Percentiles rank a stretch among this genome's conserved stretches.
These are phyloP conservation scores for Marasmius tenuissimus DNA, from an alignment of 1,284 basidiomycete genomes.

Conservation along the genomic window DNA sequence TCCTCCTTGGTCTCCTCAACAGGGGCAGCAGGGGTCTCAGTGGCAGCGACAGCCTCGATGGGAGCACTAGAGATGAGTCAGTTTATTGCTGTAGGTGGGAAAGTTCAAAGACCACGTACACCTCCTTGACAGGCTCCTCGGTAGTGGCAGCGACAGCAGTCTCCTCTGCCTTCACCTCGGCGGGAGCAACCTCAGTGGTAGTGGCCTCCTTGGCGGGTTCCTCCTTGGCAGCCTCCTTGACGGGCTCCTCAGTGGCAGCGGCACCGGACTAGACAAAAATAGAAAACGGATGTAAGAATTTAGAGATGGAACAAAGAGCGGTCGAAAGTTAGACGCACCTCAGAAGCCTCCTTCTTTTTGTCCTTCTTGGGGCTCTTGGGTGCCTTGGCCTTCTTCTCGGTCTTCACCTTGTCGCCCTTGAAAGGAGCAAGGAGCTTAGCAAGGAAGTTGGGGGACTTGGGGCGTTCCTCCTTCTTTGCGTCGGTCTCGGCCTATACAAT, in stretches of 20 bases:
- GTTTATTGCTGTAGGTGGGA: background rate
- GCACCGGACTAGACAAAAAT: conserved; percentile 29
- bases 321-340: conserved; percentile 19
- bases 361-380: conserved; percentile 70
- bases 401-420: conserved; percentile 65
- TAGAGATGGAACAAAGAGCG: conserved; percentile 2
- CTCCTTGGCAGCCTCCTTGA: conserved; percentile 13
- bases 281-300: conserved; percentile 6
- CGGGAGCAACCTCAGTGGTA: conserved; percentile 33
- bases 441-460: conserved; percentile 75
- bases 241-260: conserved; percentile 25
- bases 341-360: conserved; percentile 61
- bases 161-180: conserved; percentile 32
- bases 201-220: conserved; percentile 26
- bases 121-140: conserved; percentile 57
- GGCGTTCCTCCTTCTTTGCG: conserved; percentile 68
- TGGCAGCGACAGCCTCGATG: conserved; percentile 24
- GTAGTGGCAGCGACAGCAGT: conserved; percentile 30
- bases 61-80: conserved; percentile 32
- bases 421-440: conserved; percentile 73
- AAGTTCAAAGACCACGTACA: conserved; percentile 35
- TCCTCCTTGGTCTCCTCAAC: conserved; percentile 61
- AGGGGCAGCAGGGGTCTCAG: conserved; percentile 21
- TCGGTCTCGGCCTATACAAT: conserved; percentile 36
- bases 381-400: conserved; percentile 67